Evolutionary conservation across 768 basidiomycete genomes (phyloP).

Genomic region (Gymnopilus dilepis): DNA sequence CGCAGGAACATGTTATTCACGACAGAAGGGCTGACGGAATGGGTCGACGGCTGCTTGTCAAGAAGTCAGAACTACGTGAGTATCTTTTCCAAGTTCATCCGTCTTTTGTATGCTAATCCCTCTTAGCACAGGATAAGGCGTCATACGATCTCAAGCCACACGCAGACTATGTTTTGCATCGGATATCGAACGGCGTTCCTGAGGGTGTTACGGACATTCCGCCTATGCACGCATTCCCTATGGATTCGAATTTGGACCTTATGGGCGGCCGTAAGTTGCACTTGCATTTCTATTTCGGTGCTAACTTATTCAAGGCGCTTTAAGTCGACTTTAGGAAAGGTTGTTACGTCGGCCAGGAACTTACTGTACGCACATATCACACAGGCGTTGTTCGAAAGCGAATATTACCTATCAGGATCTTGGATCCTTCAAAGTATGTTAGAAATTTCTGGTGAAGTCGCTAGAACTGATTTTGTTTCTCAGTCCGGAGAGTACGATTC

Average conservation of each 20-base stretch:
- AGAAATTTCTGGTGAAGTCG: not conserved
- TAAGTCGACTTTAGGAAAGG: conserved; percentile 95
- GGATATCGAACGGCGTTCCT: conserved; percentile 83
- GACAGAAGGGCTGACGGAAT: conserved; percentile 79
- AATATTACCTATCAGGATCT: conserved; percentile 78
- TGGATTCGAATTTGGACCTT: conserved; percentile 93
- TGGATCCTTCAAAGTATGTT: conserved; percentile 43
- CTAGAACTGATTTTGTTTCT: not conserved
- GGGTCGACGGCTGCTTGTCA: conserved; percentile 75
- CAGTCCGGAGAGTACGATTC: conserved; percentile 19
- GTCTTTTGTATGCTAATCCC: conserved; percentile 4
- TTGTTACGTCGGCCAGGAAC: conserved; percentile 97
- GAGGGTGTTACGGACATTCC: conserved; percentile 83
- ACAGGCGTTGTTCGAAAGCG: conserved; percentile 92
- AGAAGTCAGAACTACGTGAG: conserved; percentile 78
- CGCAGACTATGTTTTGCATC: conserved; percentile 76
- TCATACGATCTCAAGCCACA: conserved; percentile 58
- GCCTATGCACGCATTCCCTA: conserved; percentile 82
- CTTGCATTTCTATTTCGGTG: not conserved
- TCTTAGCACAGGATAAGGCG: conserved; percentile 55
- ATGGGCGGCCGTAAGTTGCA: conserved; percentile 88
- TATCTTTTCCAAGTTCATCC: conserved; percentile 19
- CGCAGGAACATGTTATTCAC: conserved; percentile 50
- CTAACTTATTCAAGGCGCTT: conserved; percentile 16
- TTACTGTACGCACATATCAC: conserved; percentile 96